A percentile compares a stretch with the other conserved stretches of the same genome.
Evolutionary conservation across 2,329 filamentous ascomycete genomes (phyloP).

Genomic region (Fusarium stilboides): DNA sequence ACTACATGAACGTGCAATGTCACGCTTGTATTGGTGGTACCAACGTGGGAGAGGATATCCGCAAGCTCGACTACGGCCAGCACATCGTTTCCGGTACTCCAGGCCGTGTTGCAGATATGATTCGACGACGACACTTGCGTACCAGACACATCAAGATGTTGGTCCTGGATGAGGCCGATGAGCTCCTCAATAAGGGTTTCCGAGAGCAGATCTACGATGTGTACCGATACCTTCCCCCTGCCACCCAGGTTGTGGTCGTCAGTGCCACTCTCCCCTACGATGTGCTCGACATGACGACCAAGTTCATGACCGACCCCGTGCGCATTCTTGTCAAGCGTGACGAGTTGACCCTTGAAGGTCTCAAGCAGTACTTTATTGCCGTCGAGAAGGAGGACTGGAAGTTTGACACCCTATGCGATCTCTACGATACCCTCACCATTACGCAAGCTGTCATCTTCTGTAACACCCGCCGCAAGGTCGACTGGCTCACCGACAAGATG

Average conservation of each 20-base stretch:
- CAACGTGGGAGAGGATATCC: slow-evolving; percentile 97
- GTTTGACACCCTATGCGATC: slow-evolving; percentile 97
- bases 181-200: slow-evolving; percentile 90
- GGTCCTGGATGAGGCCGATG: slow-evolving; percentile 73
- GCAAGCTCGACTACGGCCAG: slow-evolving; percentile 96
- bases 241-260: slow-evolving; percentile 98
- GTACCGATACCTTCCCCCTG: slow-evolving; percentile 95
- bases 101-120: slow-evolving; percentile 85
- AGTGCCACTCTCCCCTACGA: slow-evolving; percentile 98
- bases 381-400: slow-evolving; percentile 99
- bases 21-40: slow-evolving; percentile 99
- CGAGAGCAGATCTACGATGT: slow-evolving; percentile 99
- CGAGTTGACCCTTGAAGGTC: slow-evolving; percentile 94
- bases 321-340: slow-evolving; percentile 98
- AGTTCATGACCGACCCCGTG: slow-evolving; percentile 99
- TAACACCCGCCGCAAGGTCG: slow-evolving; percentile 98
- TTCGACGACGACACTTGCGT: slow-evolving; percentile 69
- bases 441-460: slow-evolving; percentile 99
- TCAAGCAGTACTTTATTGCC: slow-evolving; percentile 99
- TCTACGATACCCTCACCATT: slow-evolving; percentile 98
- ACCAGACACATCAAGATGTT: slow-evolving; percentile 77
- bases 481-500: slow-evolving; percentile 99
- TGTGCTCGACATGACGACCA: slow-evolving; percentile 98
- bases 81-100: slow-evolving; percentile 98
- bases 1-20: slow-evolving; percentile 99